Evolutionary conservation across 106 monocot species (phyloP).

Genomic region (Apostasia shenzhenica): DNA sequence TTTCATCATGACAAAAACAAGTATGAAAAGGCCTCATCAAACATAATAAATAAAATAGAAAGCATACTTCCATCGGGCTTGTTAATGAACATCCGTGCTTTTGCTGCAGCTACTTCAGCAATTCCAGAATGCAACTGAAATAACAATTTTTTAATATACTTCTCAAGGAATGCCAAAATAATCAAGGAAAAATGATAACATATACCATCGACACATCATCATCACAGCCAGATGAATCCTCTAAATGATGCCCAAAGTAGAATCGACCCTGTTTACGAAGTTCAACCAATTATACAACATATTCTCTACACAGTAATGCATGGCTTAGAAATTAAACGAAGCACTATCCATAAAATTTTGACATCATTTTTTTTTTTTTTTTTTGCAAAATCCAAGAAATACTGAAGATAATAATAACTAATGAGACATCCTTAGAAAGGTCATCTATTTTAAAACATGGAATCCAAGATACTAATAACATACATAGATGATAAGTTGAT

Average conservation of each 20-base stretch:
- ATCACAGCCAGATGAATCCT: slow-evolving; percentile 71
- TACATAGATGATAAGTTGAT: slow-evolving; percentile 68
- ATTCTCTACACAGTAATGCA: background rate
- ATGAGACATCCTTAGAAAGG: background rate
- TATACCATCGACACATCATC: slow-evolving; percentile 60
- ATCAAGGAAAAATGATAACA: background rate
- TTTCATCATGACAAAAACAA: background rate
- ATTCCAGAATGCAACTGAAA: slow-evolving; percentile 82
- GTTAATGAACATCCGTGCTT: slow-evolving; percentile 87
- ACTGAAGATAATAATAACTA: background rate
- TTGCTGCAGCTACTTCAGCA: slow-evolving; percentile 90
- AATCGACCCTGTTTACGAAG: slow-evolving; percentile 58
- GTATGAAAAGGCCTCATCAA: background rate
- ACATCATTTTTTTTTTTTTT: background rate
- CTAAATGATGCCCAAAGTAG: slow-evolving; percentile 75
- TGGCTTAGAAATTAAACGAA: too few relatives aligned
- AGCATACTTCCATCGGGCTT: slow-evolving; percentile 84
- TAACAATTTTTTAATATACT: slow-evolving; percentile 6
- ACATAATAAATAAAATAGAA: slow-evolving; percentile 3
- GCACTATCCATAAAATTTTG: too few relatives aligned
- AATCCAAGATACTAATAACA: slow-evolving; percentile 12
- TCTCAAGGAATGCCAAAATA: background rate
- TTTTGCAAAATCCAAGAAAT: background rate
- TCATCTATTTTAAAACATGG: background rate
- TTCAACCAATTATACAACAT: too few relatives aligned